phyloP scores from a whole-genome alignment of 2,329 filamentous ascomycete genomes.

The Ophiostoma tasmaniense region DNA sequence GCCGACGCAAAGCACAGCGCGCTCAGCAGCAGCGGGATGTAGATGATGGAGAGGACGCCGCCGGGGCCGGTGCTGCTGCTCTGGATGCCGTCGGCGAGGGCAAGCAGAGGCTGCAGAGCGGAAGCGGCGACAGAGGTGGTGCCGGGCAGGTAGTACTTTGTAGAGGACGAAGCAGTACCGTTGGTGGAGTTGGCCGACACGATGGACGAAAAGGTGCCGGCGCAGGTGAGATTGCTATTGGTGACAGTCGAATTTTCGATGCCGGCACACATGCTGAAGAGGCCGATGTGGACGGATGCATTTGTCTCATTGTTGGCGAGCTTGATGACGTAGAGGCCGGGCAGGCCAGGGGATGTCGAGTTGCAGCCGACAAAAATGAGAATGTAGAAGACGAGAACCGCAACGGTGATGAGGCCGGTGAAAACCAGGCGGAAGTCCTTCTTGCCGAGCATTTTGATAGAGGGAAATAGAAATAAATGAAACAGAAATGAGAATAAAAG shows the following conservation, averaged over 20 bases:
- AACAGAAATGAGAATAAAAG: not conserved
- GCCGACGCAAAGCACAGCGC: conserved; percentile 17
- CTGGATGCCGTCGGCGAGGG: conserved; percentile 17
- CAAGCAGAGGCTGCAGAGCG: conserved; percentile 17
- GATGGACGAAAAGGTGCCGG: conserved; percentile 15
- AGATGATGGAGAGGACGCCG: conserved; percentile 17
- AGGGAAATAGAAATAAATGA: not conserved
- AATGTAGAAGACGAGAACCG: conserved; percentile 16
- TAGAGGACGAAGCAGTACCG: not conserved
- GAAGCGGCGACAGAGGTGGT: conserved; percentile 12
- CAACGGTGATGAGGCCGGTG: conserved; percentile 10
- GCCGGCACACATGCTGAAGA: conserved; percentile 21
- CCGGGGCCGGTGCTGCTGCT: conserved; percentile 17
- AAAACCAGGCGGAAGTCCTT: conserved; percentile 12
- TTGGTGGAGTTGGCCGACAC: conserved; percentile 8
- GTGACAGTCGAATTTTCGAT: not conserved
- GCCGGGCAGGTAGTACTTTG: conserved; percentile 17
- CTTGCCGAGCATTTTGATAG: conserved; percentile 6
- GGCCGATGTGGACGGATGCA: conserved; percentile 21
- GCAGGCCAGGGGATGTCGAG: conserved; percentile 22
- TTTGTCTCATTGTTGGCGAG: conserved; percentile 19
- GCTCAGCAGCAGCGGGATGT: conserved; percentile 17
- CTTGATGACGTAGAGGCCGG: conserved; percentile 21
- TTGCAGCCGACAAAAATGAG: conserved; percentile 22
- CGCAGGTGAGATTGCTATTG: conserved; percentile 17